Conservation (phyloP, 1,284 basidiomycete species). For the Neolentinus lepideus region DNA sequence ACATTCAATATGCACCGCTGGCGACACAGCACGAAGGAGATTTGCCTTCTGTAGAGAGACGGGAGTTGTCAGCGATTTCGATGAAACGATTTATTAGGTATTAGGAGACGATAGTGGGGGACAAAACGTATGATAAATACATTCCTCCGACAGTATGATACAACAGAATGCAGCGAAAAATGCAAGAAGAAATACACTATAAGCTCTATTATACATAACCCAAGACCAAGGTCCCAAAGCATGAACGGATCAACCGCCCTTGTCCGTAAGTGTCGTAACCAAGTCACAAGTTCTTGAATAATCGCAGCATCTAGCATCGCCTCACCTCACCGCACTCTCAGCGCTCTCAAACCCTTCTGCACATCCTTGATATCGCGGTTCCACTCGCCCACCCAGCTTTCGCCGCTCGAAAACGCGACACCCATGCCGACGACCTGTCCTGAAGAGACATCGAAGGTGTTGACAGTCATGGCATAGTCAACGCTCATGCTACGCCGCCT, state of each 20-base stretch:
- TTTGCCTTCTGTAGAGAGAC: too few species aligned
- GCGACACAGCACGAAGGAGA: too few species aligned
- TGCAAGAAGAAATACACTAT: neutral
- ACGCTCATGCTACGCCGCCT: neutral
- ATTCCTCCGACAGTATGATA: neutral
- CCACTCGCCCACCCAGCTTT: conserved; percentile 13
- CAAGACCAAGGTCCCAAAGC: neutral
- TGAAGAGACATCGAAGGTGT: neutral
- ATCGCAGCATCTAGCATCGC: too few species aligned
- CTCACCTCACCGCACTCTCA: conserved; percentile 6
- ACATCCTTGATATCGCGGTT: conserved; percentile 14
- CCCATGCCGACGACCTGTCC: neutral
- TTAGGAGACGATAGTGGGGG: neutral
- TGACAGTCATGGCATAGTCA: neutral
- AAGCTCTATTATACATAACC: neutral
- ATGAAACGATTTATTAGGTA: neutral
- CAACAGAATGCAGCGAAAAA: neutral
- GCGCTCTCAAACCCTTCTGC: conserved; percentile 12
- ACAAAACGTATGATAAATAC: neutral
- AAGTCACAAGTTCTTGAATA: neutral
- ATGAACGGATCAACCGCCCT: neutral
- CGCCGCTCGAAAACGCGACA: neutral
- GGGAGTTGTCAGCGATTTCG: too few species aligned
- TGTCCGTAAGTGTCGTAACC: neutral
- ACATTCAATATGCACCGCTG: too few species aligned